Evolutionary conservation across 768 basidiomycete species (phyloP).

Genomic region (Sporobolomyces pararoseus): DNA sequence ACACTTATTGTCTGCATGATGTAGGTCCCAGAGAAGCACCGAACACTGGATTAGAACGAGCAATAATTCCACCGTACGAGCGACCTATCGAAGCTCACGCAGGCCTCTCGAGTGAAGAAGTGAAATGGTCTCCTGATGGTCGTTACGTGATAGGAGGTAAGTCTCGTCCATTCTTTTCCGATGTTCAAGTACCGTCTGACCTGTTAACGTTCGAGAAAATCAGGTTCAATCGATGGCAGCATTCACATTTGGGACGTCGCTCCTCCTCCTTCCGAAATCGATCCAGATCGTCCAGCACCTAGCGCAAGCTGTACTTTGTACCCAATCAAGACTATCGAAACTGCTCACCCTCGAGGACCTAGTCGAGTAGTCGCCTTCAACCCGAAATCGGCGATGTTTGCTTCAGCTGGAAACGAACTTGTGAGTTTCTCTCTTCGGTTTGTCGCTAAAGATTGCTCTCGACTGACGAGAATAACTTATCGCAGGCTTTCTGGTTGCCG

Average conservation of each 20-base stretch:
- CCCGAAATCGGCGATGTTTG: constrained; percentile 82
- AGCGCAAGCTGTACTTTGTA: constrained; percentile 56
- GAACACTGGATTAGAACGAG: constrained; percentile 73
- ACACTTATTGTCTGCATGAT: not conserved
- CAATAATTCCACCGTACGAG: constrained; percentile 53
- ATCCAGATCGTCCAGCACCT: constrained; percentile 49
- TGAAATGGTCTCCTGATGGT: constrained; percentile 90
- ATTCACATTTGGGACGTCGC: constrained; percentile 79
- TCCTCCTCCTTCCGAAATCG: constrained; percentile 50
- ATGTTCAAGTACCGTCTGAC: not conserved
- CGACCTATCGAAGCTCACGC: constrained; percentile 61
- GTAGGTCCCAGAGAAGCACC: not conserved
- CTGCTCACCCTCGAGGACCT: constrained; percentile 68
- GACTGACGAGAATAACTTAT: constrained; percentile 1
- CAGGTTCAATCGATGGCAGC: constrained; percentile 62
- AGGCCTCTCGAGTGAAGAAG: constrained; percentile 87
- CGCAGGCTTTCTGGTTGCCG: constrained; percentile 63
- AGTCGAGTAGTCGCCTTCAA: constrained; percentile 85
- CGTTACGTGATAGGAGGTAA: constrained; percentile 76
- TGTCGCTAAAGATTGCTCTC: not conserved
- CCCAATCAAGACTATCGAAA: constrained; percentile 59
- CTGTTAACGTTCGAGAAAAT: not conserved
- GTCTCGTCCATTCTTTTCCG: not conserved
- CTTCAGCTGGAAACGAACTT: constrained; percentile 59
- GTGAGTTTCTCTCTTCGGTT: constrained; percentile 53